These are phyloP conservation scores for Pestalotiopsis sp. DNA, from an alignment of 2,329 filamentous ascomycete genomes.

Conservation along the genomic window DNA sequence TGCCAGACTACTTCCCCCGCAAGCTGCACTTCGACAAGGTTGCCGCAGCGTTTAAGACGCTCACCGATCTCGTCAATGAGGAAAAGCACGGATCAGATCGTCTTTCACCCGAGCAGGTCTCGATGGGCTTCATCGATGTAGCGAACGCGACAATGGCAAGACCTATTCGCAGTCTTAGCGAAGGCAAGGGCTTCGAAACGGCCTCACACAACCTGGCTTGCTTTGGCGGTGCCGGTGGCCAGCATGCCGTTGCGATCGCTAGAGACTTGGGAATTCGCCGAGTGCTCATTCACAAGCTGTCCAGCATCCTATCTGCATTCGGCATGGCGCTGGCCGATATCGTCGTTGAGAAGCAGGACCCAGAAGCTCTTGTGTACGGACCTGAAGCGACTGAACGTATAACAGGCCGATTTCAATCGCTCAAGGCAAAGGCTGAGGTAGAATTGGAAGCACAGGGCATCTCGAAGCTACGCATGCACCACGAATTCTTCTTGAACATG, in stretches of 20 bases:
- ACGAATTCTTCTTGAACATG: constrained; percentile 43
- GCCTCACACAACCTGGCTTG: constrained; percentile 32
- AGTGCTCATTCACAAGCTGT: constrained; percentile 39
- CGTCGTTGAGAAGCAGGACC: constrained; percentile 16
- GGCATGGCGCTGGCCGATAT: constrained; percentile 18
- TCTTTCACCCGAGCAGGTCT: constrained; percentile 40
- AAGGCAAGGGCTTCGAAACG: constrained; percentile 52
- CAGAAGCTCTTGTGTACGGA: constrained; percentile 15
- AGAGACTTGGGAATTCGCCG: constrained; percentile 38
- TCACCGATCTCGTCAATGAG: constrained; percentile 43
- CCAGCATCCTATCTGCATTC: constrained; percentile 36
- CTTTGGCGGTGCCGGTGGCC: constrained; percentile 74
- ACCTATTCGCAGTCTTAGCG: constrained; percentile 60
- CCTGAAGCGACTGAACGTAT: constrained; percentile 11
- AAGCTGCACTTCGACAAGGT: constrained; percentile 42
- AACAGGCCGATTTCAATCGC: constrained; percentile 1
- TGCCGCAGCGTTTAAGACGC: constrained; percentile 37
- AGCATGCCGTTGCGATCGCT: constrained; percentile 49
- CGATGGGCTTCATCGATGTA: constrained; percentile 73
- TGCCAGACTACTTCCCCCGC: constrained; percentile 67
- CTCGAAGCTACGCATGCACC: constrained; percentile 9
- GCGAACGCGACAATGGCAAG: constrained; percentile 77
- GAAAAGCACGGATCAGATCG: constrained; percentile 14
- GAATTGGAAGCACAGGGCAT: constrained; percentile 22
- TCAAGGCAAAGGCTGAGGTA: constrained; percentile 38